A percentile compares a stretch with the other conserved stretches of the same genome.
Conservation (phyloP, 2,329 filamentous ascomycete genomes). For the Colletotrichum sansevieriae region DNA sequence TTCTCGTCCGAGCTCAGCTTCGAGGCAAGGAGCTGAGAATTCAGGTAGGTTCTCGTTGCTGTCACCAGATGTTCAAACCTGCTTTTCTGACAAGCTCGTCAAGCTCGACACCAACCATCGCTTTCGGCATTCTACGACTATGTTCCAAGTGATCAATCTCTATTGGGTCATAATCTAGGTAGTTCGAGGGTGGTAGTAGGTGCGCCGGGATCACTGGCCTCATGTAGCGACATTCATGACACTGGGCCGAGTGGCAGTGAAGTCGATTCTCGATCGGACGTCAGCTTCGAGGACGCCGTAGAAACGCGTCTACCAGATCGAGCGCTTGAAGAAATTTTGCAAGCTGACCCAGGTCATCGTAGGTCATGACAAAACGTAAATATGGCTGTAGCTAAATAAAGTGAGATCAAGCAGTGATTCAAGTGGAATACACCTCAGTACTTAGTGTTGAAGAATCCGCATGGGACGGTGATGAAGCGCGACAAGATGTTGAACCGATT, state of each 20-base stretch:
- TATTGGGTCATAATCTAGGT: not conserved
- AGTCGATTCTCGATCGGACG: not conserved
- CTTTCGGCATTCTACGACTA: conserved; percentile 35
- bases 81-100: conserved; percentile 13
- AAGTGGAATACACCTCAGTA: not conserved
- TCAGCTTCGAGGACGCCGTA: not conserved
- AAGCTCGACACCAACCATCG: conserved; percentile 28
- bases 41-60: conserved; percentile 19
- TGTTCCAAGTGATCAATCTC: conserved; percentile 15
- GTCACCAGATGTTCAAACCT: too few species aligned
- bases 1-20: conserved; percentile 1
- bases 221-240: conserved; percentile 6
- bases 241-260: not conserved
- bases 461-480: not conserved
- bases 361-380: not conserved
- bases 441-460: not conserved
- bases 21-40: not conserved
- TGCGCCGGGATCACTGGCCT: conserved; percentile 1
- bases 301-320: not conserved
- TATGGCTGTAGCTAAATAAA: conserved; percentile 16
- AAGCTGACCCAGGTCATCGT: not conserved
- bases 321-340: not conserved
- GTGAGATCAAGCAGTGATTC: not conserved
- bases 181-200: not conserved
- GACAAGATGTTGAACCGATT: not conserved